Conservation (phyloP, 2,329 filamentous ascomycete species). For the Colletotrichum kahawae region DNA sequence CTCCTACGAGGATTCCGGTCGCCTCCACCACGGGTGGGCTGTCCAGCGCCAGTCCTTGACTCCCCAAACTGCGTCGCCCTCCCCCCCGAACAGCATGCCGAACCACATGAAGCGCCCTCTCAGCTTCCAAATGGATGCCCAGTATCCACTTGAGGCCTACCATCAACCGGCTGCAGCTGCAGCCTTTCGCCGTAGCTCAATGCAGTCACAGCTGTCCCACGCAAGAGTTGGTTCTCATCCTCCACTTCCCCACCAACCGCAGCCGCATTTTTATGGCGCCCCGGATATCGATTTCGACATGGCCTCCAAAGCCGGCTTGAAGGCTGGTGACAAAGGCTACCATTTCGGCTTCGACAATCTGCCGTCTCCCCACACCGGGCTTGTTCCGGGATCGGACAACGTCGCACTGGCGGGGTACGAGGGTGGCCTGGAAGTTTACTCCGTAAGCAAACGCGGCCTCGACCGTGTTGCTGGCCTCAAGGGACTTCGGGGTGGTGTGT, state of each 20-base stretch:
- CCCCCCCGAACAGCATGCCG: constrained; percentile 32
- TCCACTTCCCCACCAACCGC: constrained; percentile 76
- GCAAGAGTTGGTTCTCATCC: constrained; percentile 56
- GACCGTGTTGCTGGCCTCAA: constrained; percentile 74
- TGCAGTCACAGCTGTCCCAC: constrained; percentile 55
- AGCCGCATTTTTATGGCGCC: constrained; percentile 77
- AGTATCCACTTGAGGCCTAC: constrained; percentile 47
- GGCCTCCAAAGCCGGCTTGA: constrained; percentile 57
- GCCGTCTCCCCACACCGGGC: constrained; percentile 41
- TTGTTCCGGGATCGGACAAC: constrained; percentile 55
- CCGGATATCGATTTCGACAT: constrained; percentile 78
- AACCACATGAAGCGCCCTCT: constrained; percentile 25
- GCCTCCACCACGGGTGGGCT: constrained; percentile 50
- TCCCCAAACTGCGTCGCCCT: constrained; percentile 48
- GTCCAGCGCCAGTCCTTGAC: constrained; percentile 50
- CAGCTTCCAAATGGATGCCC: constrained; percentile 59
- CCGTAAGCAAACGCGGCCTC: constrained; percentile 73
- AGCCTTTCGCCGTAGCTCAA: constrained; percentile 49
- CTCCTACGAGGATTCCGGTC: constrained; percentile 54
- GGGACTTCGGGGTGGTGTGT: constrained; percentile 79
- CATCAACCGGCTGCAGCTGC: constrained; percentile 38
- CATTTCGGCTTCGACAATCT: constrained; percentile 84
- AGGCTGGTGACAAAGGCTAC: constrained; percentile 72
- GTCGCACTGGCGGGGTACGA: constrained; percentile 80
- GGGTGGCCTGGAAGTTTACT: constrained; percentile 78